Evolutionary conservation across 345 rosid genomes (phyloP).

Genomic region (Alliaria petiolata): DNA sequence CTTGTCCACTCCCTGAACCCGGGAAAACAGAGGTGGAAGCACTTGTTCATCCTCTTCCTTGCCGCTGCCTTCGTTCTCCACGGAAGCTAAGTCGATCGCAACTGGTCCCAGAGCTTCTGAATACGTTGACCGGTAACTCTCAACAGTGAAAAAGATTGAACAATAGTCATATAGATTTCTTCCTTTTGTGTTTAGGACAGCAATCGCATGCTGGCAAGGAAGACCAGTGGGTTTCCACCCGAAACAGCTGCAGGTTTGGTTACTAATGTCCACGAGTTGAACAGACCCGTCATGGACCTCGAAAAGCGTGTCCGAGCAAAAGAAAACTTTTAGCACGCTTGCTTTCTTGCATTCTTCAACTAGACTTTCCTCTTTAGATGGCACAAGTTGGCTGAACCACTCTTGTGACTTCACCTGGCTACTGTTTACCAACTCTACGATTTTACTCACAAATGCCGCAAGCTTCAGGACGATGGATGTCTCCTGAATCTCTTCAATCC

Average conservation of each 20-base stretch:
- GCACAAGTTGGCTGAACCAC: slow-evolving; percentile 67
- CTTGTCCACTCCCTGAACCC: slow-evolving; percentile 44
- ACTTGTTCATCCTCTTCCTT: slow-evolving; percentile 36
- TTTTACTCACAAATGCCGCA: slow-evolving; percentile 42
- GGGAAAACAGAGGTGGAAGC: slow-evolving; percentile 68
- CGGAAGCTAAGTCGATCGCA: background rate
- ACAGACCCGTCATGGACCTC: slow-evolving; percentile 79
- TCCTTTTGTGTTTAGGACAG: slow-evolving; percentile 56
- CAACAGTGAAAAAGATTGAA: slow-evolving; percentile 54
- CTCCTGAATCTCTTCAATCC: slow-evolving; percentile 76
- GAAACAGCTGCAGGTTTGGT: slow-evolving; percentile 65
- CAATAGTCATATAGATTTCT: slow-evolving; percentile 59
- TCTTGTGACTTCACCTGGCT: slow-evolving; percentile 40
- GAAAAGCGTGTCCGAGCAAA: slow-evolving; percentile 75
- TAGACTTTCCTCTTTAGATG: slow-evolving; percentile 63
- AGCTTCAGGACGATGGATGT: slow-evolving; percentile 65
- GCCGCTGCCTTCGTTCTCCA: slow-evolving; percentile 27
- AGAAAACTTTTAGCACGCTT: slow-evolving; percentile 48
- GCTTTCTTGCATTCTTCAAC: slow-evolving; percentile 56
- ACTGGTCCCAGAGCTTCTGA: slow-evolving; percentile 49
- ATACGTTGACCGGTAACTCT: slow-evolving; percentile 52
- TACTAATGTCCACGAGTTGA: slow-evolving; percentile 64
- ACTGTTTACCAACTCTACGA: slow-evolving; percentile 52
- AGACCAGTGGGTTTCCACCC: slow-evolving; percentile 67
- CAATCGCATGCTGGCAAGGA: slow-evolving; percentile 83